Percentiles rank a stretch among this genome's conserved stretches.
Evolutionary conservation across 148 eudicot species (phyloP).

Genomic region (Rhododendron molle): DNA sequence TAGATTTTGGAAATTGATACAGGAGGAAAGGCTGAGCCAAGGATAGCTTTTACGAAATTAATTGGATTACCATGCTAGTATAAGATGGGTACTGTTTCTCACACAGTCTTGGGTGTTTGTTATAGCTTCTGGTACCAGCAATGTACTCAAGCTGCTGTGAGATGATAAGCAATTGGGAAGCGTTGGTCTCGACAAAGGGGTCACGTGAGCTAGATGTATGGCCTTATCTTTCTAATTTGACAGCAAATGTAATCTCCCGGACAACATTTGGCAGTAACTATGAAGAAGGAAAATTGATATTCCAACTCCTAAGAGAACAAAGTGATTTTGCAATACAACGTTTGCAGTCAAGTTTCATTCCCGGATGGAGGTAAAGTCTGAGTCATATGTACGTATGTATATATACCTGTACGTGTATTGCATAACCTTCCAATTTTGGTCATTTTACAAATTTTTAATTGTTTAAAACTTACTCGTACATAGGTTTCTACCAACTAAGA

Average conservation of each 20-base stretch:
- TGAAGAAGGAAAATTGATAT: constrained; percentile 23
- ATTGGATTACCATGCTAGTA: no score
- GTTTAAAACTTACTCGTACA: background rate
- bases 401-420: background rate
- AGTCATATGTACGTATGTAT: no score
- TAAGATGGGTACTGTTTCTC: background rate
- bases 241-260: constrained; percentile 19
- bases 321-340: constrained; percentile 4
- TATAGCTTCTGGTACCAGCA: constrained; percentile 31
- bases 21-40: no score
- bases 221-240: constrained; percentile 22
- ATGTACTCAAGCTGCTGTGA: constrained; percentile 26
- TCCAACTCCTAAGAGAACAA: constrained; percentile 27
- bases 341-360: constrained; percentile 17
- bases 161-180: constrained; percentile 35
- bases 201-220: constrained; percentile 25
- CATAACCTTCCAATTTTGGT: background rate
- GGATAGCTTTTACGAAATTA: no score
- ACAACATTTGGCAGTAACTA: constrained; percentile 26
- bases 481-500: constrained; percentile 35
- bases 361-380: constrained; percentile 32
- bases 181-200: constrained; percentile 5
- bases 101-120: background rate
- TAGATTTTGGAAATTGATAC: no score
- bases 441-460: background rate